phyloP scores from a whole-genome alignment of 805 yeast genomes.

The Wickerhamomyces kurtzmanii region DNA sequence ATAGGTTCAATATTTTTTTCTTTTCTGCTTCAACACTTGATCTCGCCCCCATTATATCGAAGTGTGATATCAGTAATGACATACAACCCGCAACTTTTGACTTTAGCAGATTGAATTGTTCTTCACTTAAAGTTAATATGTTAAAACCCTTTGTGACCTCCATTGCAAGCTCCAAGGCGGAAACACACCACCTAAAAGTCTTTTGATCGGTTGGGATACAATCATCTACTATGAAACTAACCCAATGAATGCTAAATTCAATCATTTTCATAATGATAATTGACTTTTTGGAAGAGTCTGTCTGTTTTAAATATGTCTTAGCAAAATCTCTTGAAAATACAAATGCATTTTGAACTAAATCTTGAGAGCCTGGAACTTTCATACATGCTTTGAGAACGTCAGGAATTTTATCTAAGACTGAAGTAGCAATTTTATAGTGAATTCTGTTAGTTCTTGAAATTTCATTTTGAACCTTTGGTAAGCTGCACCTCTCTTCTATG shows the following conservation, averaged over 20 bases:
- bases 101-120: conserved; percentile 62
- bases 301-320: conserved; percentile 52
- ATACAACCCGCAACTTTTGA: conserved; percentile 88
- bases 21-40: conserved; percentile 54
- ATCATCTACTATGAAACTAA: conserved; percentile 85
- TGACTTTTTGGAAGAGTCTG: conserved; percentile 59
- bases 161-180: conserved; percentile 94
- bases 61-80: conserved; percentile 88
- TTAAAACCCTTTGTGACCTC: conserved; percentile 87
- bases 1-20: conserved; percentile 31
- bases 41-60: conserved; percentile 97
- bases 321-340: conserved; percentile 78
- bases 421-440: conserved; percentile 57
- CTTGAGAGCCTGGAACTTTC: conserved; percentile 58
- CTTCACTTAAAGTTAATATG: conserved; percentile 69
- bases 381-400: conserved; percentile 43
- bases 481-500: conserved; percentile 59
- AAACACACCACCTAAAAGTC: conserved; percentile 93
- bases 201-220: conserved; percentile 87
- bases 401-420: conserved; percentile 52
- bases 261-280: conserved; percentile 64
- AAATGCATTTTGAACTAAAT: conserved; percentile 63
- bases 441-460: conserved; percentile 54
- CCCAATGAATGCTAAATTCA: conserved; percentile 80
- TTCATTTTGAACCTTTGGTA: conserved; percentile 65